phyloP scores from a whole-genome alignment of 179 eudicot genomes.

The Silene coronaria region DNA sequence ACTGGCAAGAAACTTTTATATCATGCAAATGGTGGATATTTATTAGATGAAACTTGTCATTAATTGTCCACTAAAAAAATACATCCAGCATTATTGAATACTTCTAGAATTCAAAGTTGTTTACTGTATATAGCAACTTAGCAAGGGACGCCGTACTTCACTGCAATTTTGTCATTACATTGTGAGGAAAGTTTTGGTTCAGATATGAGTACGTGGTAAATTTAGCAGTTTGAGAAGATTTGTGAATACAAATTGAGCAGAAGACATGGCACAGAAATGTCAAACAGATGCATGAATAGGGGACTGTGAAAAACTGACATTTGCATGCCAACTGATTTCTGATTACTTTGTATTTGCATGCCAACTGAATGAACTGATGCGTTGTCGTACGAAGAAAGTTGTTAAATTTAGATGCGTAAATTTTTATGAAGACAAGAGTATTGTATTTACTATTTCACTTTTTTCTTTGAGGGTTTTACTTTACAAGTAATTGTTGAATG shows the following conservation, averaged over 20 bases:
- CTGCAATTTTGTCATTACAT: not conserved
- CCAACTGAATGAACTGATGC: slow-evolving; percentile 3
- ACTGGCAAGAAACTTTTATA: not conserved
- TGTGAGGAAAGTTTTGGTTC: slow-evolving; percentile 1
- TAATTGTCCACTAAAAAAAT: not conserved
- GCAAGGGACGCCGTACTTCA: not conserved
- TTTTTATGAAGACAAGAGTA: not conserved
- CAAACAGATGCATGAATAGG: not conserved
- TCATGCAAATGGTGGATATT: not conserved
- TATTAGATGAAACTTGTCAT: not conserved
- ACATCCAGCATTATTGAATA: not conserved
- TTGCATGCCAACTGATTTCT: not conserved
- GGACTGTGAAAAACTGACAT: too few species aligned
- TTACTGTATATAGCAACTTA: not conserved
- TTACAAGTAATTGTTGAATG: not conserved
- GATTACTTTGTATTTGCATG: not conserved
- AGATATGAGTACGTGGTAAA: not conserved
- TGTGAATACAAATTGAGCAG: not conserved
- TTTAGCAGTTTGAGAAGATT: not conserved
- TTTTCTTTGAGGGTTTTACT: not conserved
- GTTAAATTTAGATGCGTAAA: not conserved
- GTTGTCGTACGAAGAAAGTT: not conserved
- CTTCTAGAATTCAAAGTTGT: not conserved
- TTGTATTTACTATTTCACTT: not conserved
- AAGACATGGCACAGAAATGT: not conserved